Base-by-base conservation (phyloP, 2,329 filamentous ascomycete genomes). In the Fusarium metavorans region DNA sequence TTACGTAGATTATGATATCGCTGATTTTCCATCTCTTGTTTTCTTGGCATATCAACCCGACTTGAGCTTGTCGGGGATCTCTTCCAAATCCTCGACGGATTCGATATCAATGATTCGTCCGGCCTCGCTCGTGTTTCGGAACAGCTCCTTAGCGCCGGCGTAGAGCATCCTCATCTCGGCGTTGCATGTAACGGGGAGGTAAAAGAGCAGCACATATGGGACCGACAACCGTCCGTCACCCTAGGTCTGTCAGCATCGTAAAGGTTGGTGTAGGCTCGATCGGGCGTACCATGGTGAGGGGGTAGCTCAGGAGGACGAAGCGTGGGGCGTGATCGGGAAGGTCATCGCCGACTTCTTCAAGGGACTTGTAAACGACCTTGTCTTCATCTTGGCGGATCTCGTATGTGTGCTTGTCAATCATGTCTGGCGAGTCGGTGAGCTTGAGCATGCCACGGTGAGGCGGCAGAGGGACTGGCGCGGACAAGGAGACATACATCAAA, bases 181-280 rank as follows among this genome's bases (percentile, higher is more conserved):
- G 82, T 97, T 98, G 85, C 94, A 97, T 58, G 96, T 98, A 61
- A 92, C 93, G 9, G 97, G 97, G 25, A 98, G 91, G 85, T 98
- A 98, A 87, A 97, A 98, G 25, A 99, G 86, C 82, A 98, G 90
- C 56, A 98, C 95, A 82, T 99, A 99, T 11, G 97, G 97, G 4
- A 98, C 95, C 6, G 94, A 93, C 50, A 95, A 83, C 32, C 97
- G 92, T 66, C 97, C 97, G 62, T 94, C 95, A 52, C 92, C 87
- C 94, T 97, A 45, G 20, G 13, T 43, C 27, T 41, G 43, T 80
- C 64, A 79, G 74, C 56, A 66, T 64, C n/a, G 30, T 25, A 35
- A 11, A 39, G 32, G 34, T 32, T n/a, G 35, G 20, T 59, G 30
- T 8, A 27, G 32, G 6, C 8, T 59, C 48, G 60, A 54, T 62